phyloP scores from a whole-genome alignment of 2,329 filamentous ascomycete genomes.

The Fusarium sp. region DNA sequence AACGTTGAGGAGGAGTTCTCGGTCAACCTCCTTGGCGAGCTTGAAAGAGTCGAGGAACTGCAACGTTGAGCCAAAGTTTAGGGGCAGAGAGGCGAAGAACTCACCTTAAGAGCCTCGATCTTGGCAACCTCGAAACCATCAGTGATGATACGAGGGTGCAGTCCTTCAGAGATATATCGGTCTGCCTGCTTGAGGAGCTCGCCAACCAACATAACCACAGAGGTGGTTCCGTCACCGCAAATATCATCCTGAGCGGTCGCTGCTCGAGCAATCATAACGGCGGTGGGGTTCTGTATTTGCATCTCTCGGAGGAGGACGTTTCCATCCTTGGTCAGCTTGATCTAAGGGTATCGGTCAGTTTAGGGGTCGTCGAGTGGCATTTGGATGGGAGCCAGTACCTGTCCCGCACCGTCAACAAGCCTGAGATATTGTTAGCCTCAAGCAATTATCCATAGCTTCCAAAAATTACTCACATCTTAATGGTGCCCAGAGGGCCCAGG shows the following conservation, averaged over 20 bases:
- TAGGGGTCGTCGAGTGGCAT: conserved; percentile 44
- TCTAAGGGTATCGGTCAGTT: conserved; percentile 63
- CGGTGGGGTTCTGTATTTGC: conserved; percentile 99
- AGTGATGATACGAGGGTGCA: conserved; percentile 95
- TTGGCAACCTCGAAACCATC: conserved; percentile 98
- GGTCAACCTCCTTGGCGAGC: conserved; percentile 85
- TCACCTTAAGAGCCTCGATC: conserved; percentile 86
- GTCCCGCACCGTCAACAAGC: conserved; percentile 76
- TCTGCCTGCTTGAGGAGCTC: conserved; percentile 98
- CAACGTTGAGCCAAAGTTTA: conserved; percentile 14
- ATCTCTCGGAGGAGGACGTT: conserved; percentile 83
- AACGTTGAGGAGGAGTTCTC: conserved; percentile 92
- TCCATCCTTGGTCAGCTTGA: conserved; percentile 99
- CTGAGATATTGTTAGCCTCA: conserved; percentile 53
- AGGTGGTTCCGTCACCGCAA: conserved; percentile 96
- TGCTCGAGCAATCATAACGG: conserved; percentile 83
- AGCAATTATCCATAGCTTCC: not conserved
- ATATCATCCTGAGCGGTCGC: conserved; percentile 99
- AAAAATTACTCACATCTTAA: conserved; percentile 80
- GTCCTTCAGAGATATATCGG: conserved; percentile 93
- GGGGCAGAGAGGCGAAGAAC: conserved; percentile 4
- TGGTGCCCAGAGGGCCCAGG: conserved; percentile 89
- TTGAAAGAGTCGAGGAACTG: conserved; percentile 97
- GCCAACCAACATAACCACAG: conserved; percentile 92
- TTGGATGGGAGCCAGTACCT: conserved; percentile 59